Base-by-base conservation (phyloP, 1,284 basidiomycete species). In the Sparassis latifolia region DNA sequence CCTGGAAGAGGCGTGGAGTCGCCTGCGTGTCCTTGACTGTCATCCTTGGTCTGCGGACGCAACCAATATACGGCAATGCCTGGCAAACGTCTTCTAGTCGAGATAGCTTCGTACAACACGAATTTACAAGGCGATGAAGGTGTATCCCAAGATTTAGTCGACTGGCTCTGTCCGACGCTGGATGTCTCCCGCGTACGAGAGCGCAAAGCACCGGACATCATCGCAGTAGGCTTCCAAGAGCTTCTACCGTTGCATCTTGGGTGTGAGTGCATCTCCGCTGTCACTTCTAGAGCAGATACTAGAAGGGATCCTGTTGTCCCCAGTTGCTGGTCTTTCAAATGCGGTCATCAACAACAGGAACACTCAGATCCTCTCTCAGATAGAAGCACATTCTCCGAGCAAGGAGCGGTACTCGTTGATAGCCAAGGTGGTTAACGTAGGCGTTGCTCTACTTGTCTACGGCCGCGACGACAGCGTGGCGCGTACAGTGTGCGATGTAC, bases 161-260 rank as follows among this genome's bases (percentile, higher is more conserved):
- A 90, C 71, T 91, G 88, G 88, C 76, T 91, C 35, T 74, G 80
- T 9, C 89, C 88, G 35, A 88, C 88, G 0, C 68, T 91, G 6
- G 82, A 84, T 54, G 85, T 89, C 4, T 87, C 88, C 29, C 78
- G 88, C 38, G 76, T 82, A 38, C 74, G 72, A 20, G 47, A 76
- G 48, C 73, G 71, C 28, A 72, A 78, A 47, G 79, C 83, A 2
- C 83, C 89, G 33, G 92, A 94, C 65, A 84, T 95, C 35, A 81
- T 93, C 49, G 92, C 86, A 0, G 85, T 95, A 44, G 92, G 92
- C 9, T 94, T 95, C 59, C 92, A 95, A 63, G 92, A 95, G 65
- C 76, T 94, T 41, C 73, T 94, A 7, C 91, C 92, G 3, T 74
- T 95, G 30, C 87, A 90, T 61, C 78, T 89, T 47, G 86, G 86